These are phyloP conservation scores for Backusella circina DNA, from an alignment of 192 early-diverging fungal genomes.

Conservation along the genomic window DNA sequence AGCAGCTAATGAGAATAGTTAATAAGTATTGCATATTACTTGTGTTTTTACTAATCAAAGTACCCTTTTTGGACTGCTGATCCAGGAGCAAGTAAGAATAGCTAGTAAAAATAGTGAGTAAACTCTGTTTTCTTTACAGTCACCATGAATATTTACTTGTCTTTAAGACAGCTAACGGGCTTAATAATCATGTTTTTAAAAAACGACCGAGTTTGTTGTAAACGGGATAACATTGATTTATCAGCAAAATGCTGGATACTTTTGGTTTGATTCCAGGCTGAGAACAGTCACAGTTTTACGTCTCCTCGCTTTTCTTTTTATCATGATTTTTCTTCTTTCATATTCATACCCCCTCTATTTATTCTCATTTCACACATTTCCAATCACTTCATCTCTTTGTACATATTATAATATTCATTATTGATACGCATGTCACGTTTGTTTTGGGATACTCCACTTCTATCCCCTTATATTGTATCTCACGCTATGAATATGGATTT, in stretches of 20 bases:
- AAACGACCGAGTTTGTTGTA: slow-evolving; percentile 4
- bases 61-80: slow-evolving; percentile 30
- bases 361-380: neutral
- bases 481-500: slow-evolving; percentile 6
- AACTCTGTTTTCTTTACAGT: neutral
- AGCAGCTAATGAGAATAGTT: slow-evolving; percentile 15
- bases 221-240: neutral
- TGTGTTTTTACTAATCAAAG: neutral
- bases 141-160: slow-evolving; percentile 27
- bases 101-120: neutral
- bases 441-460: slow-evolving; percentile 2
- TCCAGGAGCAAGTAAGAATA: slow-evolving; percentile 34
- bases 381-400: neutral
- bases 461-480: neutral
- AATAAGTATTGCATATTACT: neutral
- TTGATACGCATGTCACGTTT: slow-evolving; percentile 1
- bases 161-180: slow-evolving; percentile 28
- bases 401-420: neutral
- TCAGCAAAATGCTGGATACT: neutral
- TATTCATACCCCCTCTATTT: neutral
- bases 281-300: neutral
- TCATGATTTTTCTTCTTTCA: neutral
- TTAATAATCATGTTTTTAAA: slow-evolving; percentile 27
- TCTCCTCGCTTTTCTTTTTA: neutral
- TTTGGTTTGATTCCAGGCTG: neutral